Percentiles rank a stretch among this genome's conserved stretches.
phyloP scores from a whole-genome alignment of 2,329 filamentous ascomycete genomes.

The Colletotrichum gigasporum region DNA sequence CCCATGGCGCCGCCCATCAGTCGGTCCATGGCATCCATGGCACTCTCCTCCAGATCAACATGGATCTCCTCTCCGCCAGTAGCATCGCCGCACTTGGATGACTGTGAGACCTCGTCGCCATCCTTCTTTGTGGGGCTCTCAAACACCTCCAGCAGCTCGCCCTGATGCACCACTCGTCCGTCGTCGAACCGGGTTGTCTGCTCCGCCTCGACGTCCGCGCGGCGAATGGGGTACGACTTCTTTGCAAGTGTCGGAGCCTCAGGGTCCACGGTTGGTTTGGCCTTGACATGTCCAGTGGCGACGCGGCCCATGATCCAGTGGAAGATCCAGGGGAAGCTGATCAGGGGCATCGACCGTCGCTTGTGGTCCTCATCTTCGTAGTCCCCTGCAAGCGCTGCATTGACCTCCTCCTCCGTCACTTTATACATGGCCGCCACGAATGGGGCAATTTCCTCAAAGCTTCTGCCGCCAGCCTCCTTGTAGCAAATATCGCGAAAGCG shows the following conservation, averaged over 20 bases:
- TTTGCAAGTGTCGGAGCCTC: slow-evolving; percentile 1
- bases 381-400: slow-evolving; percentile 62
- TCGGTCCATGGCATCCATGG: slow-evolving; percentile 24
- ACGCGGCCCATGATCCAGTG: slow-evolving; percentile 75
- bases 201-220: background rate
- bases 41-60: slow-evolving; percentile 22
- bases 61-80: slow-evolving; percentile 24
- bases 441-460: slow-evolving; percentile 70
- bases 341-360: slow-evolving; percentile 73
- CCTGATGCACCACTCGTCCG: slow-evolving; percentile 32
- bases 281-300: slow-evolving; percentile 51
- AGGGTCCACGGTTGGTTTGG: slow-evolving; percentile 12
- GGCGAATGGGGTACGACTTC: slow-evolving; percentile 3
- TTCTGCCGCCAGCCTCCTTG: slow-evolving; percentile 67
- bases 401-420: slow-evolving; percentile 78
- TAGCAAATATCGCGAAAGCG: slow-evolving; percentile 75
- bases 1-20: slow-evolving; percentile 19
- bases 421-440: slow-evolving; percentile 91
- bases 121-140: slow-evolving; percentile 13
- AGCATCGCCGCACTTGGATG: background rate
- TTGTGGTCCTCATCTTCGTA: slow-evolving; percentile 41
- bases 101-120: slow-evolving; percentile 12
- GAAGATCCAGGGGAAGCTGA: slow-evolving; percentile 96
- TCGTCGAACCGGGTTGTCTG: slow-evolving; percentile 27
- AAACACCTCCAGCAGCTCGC: slow-evolving; percentile 30